Evolutionary conservation across 2,329 filamentous ascomycete species (phyloP).

Genomic region (Colletotrichum lentis): DNA sequence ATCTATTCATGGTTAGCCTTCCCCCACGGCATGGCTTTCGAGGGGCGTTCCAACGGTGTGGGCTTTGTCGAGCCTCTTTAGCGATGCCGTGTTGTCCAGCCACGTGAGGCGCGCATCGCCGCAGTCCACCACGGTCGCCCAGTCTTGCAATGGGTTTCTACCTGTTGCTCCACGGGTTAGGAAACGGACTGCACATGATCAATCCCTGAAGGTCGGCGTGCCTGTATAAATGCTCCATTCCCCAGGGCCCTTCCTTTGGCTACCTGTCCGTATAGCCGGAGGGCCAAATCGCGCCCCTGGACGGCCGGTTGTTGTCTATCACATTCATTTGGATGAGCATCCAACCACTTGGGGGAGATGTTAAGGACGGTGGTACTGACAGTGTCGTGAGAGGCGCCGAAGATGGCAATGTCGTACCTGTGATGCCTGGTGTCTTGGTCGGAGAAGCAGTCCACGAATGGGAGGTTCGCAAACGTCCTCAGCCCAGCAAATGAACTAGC

Average conservation of each 20-base stretch:
- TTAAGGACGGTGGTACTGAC: conserved; percentile 34
- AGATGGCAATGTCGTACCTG: conserved; percentile 44
- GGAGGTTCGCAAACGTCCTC: conserved; percentile 42
- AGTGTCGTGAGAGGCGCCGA: conserved; percentile 45
- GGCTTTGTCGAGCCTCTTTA: conserved; percentile 77
- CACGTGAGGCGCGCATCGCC: conserved; percentile 81
- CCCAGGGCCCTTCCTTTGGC: conserved; percentile 39
- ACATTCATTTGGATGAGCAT: not conserved
- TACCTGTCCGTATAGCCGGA: conserved; percentile 42
- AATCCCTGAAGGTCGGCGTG: conserved; percentile 5
- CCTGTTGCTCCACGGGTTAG: conserved; percentile 31
- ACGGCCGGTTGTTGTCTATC: conserved; percentile 41
- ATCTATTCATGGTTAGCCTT: conserved; percentile 40
- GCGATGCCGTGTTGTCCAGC: conserved; percentile 77
- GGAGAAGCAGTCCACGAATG: conserved; percentile 42
- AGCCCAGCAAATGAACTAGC: conserved; percentile 37
- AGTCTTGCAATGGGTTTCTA: conserved; percentile 35
- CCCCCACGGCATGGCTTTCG: not conserved
- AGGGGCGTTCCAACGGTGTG: conserved; percentile 53
- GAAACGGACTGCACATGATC: too few species aligned
- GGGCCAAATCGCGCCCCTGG: conserved; percentile 45
- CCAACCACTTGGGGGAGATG: too few species aligned
- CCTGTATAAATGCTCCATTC: conserved; percentile 44
- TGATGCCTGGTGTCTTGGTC: conserved; percentile 23
- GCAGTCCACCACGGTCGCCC: conserved; percentile 70